phyloP scores from a whole-genome alignment of 768 basidiomycete species.

The Chalciporus piperatus region DNA sequence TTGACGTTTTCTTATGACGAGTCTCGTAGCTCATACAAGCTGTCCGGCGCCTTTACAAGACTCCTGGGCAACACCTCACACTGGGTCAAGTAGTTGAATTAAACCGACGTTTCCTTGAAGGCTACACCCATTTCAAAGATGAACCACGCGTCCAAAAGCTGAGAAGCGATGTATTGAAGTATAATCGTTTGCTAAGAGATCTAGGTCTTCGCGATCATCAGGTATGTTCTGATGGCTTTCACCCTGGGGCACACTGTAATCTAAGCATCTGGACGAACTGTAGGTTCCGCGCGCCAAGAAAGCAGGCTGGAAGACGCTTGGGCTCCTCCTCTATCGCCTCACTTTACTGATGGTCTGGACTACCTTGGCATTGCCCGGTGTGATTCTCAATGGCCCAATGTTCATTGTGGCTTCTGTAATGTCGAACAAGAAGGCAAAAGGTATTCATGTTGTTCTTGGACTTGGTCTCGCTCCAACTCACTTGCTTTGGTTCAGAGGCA shows the following conservation, averaged over 20 bases:
- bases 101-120: conserved; percentile 89
- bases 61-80: conserved; percentile 90
- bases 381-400: conserved; percentile 88
- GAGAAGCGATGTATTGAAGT: conserved; percentile 76
- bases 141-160: conserved; percentile 85
- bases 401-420: conserved; percentile 88
- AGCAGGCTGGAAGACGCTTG: conserved; percentile 82
- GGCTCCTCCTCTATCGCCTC: conserved; percentile 80
- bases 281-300: conserved; percentile 87
- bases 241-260: neutral
- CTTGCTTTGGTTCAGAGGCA: conserved; percentile 58
- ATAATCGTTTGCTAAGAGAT: conserved; percentile 85
- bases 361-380: conserved; percentile 82
- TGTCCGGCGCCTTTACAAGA: conserved; percentile 87
- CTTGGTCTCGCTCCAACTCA: neutral
- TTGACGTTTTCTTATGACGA: neutral
- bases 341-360: conserved; percentile 79
- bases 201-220: conserved; percentile 94
- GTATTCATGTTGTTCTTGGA: conserved; percentile 34
- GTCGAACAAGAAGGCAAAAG: conserved; percentile 86
- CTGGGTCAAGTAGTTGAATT: conserved; percentile 95
- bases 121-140: conserved; percentile 89
- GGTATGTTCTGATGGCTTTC: conserved; percentile 36
- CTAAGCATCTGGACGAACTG: neutral
- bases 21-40: conserved; percentile 84